A percentile compares a stretch with the other conserved stretches of the same genome.
These are phyloP conservation scores for Nitzschia palea DNA, from an alignment of 108 stramenopile species.

Conservation along the genomic window DNA sequence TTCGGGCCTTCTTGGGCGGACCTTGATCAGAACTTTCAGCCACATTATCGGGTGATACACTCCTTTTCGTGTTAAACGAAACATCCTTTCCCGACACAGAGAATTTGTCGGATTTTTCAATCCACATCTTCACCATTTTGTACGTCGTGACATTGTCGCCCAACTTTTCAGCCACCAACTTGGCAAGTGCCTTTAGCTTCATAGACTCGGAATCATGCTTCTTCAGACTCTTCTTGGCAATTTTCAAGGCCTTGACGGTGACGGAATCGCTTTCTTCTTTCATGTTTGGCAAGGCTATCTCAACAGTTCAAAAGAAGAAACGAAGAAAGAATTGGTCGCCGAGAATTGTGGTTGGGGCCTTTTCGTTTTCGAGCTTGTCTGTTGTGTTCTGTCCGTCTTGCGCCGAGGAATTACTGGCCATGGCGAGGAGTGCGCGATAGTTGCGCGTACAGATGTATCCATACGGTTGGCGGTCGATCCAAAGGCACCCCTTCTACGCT, in stretches of 20 bases:
- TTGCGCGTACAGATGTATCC: too few relatives aligned
- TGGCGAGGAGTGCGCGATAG: too few relatives aligned
- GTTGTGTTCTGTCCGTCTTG: too few relatives aligned
- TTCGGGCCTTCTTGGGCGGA: conserved; percentile 47
- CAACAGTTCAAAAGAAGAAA: background rate
- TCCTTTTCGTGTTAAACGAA: conserved; percentile 32
- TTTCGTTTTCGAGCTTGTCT: too few relatives aligned
- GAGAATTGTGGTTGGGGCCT: background rate
- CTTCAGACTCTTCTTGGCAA: conserved; percentile 75
- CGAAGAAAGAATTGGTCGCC: background rate
- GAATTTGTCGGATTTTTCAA: conserved; percentile 63
- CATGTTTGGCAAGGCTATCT: background rate
- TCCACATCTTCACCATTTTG: conserved; percentile 56
- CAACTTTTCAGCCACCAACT: conserved; percentile 54
- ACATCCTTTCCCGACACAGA: conserved; percentile 67
- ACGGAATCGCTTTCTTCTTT: conserved; percentile 2
- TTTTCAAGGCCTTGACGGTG: conserved; percentile 49
- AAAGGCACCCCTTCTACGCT: too few relatives aligned
- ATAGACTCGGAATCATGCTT: conserved; percentile 59
- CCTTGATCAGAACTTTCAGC: conserved; percentile 4
- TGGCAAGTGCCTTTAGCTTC: conserved; percentile 75
- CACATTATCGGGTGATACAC: background rate
- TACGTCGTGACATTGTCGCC: conserved; percentile 31
- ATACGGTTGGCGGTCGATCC: too few relatives aligned
- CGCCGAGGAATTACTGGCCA: too few relatives aligned